phyloP scores from a whole-genome alignment of 306 rosid species.

The Begonia fuchsioides region DNA sequence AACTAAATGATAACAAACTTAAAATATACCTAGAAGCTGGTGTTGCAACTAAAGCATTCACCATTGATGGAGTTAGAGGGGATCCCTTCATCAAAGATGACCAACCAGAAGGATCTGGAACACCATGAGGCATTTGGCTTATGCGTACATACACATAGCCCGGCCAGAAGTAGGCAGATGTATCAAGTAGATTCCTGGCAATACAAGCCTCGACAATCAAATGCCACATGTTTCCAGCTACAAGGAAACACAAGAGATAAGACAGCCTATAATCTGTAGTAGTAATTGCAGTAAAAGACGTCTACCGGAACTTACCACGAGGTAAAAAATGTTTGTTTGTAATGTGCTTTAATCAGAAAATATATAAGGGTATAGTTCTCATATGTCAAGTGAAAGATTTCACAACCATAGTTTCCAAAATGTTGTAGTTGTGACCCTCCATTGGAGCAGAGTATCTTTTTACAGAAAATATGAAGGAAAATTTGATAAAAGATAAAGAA shows the following conservation, averaged over 20 bases:
- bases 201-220: constrained; percentile 89
- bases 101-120: constrained; percentile 59
- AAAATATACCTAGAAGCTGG: constrained; percentile 87
- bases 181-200: constrained; percentile 63
- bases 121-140: constrained; percentile 48
- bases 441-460: no score
- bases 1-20: background rate
- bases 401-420: no score
- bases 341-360: no score
- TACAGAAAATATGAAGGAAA: no score
- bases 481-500: no score
- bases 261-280: constrained; percentile 1
- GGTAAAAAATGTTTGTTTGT: no score
- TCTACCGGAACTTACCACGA: constrained; percentile 4
- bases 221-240: constrained; percentile 86
- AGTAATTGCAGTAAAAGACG: background rate
- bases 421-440: no score
- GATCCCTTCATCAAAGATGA: constrained; percentile 75
- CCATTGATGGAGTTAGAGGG: constrained; percentile 48
- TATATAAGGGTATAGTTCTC: no score
- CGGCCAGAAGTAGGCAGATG: constrained; percentile 84
- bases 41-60: constrained; percentile 50
- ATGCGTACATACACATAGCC: constrained; percentile 57
- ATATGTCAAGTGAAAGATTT: no score
- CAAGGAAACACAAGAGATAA: constrained; percentile 17